Percentiles rank a stretch among this genome's conserved stretches.
phyloP scores from a whole-genome alignment of 108 stramenopile species.

The Cyclotella atomus region DNA sequence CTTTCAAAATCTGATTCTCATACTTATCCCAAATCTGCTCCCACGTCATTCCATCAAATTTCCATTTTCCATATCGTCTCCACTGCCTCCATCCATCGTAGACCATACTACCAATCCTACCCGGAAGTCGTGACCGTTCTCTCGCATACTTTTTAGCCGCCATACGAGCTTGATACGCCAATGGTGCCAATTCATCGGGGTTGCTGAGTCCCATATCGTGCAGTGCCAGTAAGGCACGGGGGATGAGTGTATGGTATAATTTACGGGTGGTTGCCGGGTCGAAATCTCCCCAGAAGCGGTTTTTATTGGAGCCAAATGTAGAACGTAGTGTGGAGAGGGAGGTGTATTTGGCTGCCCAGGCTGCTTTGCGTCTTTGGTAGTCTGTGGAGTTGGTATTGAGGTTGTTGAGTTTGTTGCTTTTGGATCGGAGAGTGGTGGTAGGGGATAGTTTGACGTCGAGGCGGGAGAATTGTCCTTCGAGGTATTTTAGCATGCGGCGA shows the following conservation, averaged over 20 bases:
- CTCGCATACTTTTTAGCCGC: slow-evolving; percentile 94
- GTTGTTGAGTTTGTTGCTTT: background rate
- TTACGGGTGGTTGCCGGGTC: slow-evolving; percentile 72
- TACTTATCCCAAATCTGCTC: slow-evolving; percentile 95
- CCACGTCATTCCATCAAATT: slow-evolving; percentile 88
- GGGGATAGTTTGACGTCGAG: background rate
- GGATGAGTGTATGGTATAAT: slow-evolving; percentile 85
- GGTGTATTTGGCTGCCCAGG: slow-evolving; percentile 82
- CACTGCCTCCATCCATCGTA: slow-evolving; percentile 92
- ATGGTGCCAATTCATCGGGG: slow-evolving; percentile 81
- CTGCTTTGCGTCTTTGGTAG: slow-evolving; percentile 71
- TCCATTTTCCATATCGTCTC: slow-evolving; percentile 83
- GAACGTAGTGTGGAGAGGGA: slow-evolving; percentile 69
- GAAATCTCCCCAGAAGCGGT: slow-evolving; percentile 88
- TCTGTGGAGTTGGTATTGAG: slow-evolving; percentile 32
- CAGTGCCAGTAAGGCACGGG: slow-evolving; percentile 78
- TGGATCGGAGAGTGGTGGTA: no score
- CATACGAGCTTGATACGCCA: slow-evolving; percentile 89
- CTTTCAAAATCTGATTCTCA: slow-evolving; percentile 63
- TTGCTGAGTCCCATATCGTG: slow-evolving; percentile 25
- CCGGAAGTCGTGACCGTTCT: slow-evolving; percentile 84
- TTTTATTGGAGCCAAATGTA: slow-evolving; percentile 83
- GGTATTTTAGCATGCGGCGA: background rate
- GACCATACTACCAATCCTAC: slow-evolving; percentile 73
- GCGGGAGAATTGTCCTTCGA: slow-evolving; percentile 2